A percentile compares a stretch with the other conserved stretches of the same genome.
Evolutionary conservation across 306 rosid genomes (phyloP).

Genomic region (Ziziphus jujuba): DNA sequence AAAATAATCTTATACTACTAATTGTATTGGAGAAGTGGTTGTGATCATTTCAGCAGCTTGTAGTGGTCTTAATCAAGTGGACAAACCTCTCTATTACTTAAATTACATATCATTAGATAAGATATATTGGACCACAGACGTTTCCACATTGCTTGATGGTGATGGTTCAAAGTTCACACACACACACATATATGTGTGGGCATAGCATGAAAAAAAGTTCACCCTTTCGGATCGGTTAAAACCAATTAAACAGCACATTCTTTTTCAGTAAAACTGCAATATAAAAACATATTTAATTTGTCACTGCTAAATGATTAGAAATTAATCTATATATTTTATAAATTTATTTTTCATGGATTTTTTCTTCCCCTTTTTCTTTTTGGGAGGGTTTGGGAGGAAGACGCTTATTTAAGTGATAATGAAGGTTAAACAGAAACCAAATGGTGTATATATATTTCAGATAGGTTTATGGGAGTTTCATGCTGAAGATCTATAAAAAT

Average conservation of each 20-base stretch:
- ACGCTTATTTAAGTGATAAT: neutral
- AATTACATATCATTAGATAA: neutral
- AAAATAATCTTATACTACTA: neutral
- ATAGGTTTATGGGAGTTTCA: neutral
- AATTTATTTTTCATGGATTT: too few relatives aligned
- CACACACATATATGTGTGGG: too few relatives aligned
- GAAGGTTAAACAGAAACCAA: neutral
- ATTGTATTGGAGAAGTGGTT: constrained; percentile 15
- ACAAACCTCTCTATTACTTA: constrained; percentile 3
- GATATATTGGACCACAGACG: neutral
- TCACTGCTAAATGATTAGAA: neutral
- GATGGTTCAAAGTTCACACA: constrained; percentile 18
- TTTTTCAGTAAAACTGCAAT: neutral
- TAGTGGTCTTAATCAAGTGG: constrained; percentile 20
- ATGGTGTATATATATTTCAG: neutral
- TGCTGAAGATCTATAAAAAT: neutral
- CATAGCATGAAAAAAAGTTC: neutral
- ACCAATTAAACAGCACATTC: neutral
- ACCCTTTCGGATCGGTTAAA: neutral
- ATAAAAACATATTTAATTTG: neutral
- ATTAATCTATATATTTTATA: neutral
- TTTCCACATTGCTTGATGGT: neutral
- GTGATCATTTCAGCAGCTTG: neutral
- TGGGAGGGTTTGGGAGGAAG: neutral
- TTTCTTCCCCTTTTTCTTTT: neutral